A percentile compares a stretch with the other conserved stretches of the same genome.
phyloP scores from a whole-genome alignment of 129 eudicot genomes.

The Mikania micrantha region DNA sequence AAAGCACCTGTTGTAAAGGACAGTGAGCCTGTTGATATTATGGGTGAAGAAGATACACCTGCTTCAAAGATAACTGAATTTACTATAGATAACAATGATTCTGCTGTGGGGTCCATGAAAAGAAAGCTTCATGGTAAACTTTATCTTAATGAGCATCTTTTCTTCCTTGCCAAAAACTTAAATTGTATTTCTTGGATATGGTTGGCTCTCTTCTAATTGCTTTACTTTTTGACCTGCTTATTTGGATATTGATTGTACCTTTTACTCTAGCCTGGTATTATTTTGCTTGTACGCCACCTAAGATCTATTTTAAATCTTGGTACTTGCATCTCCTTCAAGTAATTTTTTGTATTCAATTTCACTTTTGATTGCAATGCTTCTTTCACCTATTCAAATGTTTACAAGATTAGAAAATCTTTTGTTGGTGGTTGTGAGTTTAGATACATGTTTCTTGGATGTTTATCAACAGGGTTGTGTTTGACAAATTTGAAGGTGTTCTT shows the following conservation, averaged over 20 bases:
- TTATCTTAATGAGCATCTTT: background rate
- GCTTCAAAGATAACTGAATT: conserved; percentile 18
- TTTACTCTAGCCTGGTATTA: background rate
- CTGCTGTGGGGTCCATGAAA: conserved; percentile 32
- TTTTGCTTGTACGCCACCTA: background rate
- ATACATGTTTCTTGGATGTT: background rate
- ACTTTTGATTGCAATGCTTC: background rate
- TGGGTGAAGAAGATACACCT: conserved; percentile 35
- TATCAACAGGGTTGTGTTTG: background rate
- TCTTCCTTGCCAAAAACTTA: background rate
- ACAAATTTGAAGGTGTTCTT: background rate
- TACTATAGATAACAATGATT: conserved; percentile 22
- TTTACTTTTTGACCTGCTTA: background rate
- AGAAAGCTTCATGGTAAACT: conserved; percentile 61
- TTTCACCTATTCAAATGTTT: background rate
- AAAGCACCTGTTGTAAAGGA: conserved; percentile 30
- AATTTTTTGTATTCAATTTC: background rate
- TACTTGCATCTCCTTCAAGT: background rate
- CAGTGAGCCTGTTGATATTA: conserved; percentile 32
- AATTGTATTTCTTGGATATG: background rate
- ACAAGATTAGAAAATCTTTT: conserved; percentile 2
- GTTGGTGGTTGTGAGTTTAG: background rate
- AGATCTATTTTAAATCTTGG: background rate
- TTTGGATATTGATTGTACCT: background rate
- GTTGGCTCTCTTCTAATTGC: background rate